A percentile compares a stretch with the other conserved stretches of the same genome.
These are phyloP conservation scores for Pichia sporocuriosa DNA, from an alignment of 805 yeast genomes.

Conservation along the genomic window DNA sequence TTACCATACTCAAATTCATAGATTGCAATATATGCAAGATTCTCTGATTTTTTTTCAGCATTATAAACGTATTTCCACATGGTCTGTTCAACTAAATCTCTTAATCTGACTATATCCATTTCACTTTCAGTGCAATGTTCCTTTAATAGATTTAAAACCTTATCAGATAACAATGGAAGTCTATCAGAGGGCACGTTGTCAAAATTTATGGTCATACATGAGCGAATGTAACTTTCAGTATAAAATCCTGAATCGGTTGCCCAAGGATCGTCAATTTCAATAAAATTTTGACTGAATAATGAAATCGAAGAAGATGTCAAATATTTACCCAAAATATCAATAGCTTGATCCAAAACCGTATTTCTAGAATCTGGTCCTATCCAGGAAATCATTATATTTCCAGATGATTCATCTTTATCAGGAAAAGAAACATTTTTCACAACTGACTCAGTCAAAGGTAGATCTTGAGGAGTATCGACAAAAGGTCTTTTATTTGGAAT, in stretches of 20 bases:
- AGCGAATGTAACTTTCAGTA: conserved; percentile 66
- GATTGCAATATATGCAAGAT: conserved; percentile 61
- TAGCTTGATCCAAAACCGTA: conserved; percentile 52
- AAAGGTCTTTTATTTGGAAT: conserved; percentile 59
- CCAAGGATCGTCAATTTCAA: conserved; percentile 75
- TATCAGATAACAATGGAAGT: conserved; percentile 46
- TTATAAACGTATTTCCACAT: conserved; percentile 54
- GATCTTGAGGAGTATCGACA: conserved; percentile 56
- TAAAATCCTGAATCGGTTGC: conserved; percentile 65
- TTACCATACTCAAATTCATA: conserved; percentile 78
- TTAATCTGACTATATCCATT: conserved; percentile 60
- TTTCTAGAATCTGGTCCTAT: conserved; percentile 65
- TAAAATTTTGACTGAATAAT: conserved; percentile 59
- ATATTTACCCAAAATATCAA: conserved; percentile 65
- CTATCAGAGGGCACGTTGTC: conserved; percentile 72
- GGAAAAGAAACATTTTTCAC: conserved; percentile 67
- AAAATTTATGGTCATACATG: conserved; percentile 51
- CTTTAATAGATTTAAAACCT: conserved; percentile 43
- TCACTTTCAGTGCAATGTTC: conserved; percentile 43
- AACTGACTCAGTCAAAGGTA: conserved; percentile 31
- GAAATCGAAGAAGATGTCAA: conserved; percentile 75
- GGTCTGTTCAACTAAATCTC: conserved; percentile 59
- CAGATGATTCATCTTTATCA: conserved; percentile 79
- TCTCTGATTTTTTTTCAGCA: conserved; percentile 57
- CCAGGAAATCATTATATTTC: conserved; percentile 72